Evolutionary conservation across 495 filamentous ascomycete species (phyloP).

Genomic region (Lasiosphaeris hirsuta): DNA sequence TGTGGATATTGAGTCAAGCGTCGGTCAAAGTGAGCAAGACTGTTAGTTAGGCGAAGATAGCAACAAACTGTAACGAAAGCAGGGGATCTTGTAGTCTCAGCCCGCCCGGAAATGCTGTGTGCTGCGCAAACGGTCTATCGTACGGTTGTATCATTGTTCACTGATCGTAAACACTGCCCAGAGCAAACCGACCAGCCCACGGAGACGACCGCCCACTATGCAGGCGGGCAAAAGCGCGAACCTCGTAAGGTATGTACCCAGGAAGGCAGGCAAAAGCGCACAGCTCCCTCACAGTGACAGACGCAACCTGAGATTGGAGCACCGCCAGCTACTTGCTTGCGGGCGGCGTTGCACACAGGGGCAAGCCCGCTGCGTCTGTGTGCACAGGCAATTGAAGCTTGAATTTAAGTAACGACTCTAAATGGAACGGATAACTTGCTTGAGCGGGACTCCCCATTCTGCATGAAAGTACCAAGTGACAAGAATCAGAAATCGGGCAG

Average conservation of each 20-base stretch:
- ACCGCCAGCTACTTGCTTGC: too few relatives aligned
- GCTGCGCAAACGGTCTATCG: too few relatives aligned
- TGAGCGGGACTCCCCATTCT: not conserved
- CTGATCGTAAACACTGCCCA: not conserved
- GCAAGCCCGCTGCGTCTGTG: too few relatives aligned
- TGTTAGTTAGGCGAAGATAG: not conserved
- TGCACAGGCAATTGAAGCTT: not conserved
- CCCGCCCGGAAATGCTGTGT: too few relatives aligned
- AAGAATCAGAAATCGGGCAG: constrained; percentile 11
- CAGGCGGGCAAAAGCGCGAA: not conserved
- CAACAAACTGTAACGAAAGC: too few relatives aligned
- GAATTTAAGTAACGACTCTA: not conserved
- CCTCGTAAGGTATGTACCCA: not conserved
- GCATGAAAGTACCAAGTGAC: not conserved
- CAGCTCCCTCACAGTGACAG: not conserved
- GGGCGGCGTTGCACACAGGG: too few relatives aligned
- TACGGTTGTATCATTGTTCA: not conserved
- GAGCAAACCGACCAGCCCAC: not conserved
- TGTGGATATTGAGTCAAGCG: not conserved
- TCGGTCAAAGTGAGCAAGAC: not conserved
- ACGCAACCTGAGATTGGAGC: too few relatives aligned
- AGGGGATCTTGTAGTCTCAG: too few relatives aligned
- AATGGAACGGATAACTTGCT: not conserved
- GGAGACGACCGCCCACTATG: not conserved
- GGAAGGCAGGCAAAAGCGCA: not conserved